phyloP scores from a whole-genome alignment of 139 green algal species.

The Picochlorum costavermella region DNA sequence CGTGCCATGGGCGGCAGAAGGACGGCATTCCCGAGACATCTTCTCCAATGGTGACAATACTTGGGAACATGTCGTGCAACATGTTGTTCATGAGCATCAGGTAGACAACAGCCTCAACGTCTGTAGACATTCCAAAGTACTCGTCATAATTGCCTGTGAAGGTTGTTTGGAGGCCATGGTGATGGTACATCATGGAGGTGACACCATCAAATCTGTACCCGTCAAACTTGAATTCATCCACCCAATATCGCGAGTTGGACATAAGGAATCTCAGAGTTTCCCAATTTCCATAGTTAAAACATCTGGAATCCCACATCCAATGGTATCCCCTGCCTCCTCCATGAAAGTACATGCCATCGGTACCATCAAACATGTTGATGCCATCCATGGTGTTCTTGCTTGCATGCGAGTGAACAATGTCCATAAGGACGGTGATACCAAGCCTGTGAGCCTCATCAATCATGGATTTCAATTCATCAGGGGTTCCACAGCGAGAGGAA shows the following conservation, averaged over 20 bases:
- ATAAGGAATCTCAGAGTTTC: constrained; percentile 92
- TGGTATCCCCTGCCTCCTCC: constrained; percentile 76
- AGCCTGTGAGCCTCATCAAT: constrained; percentile 85
- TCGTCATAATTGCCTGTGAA: constrained; percentile 96
- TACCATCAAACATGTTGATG: constrained; percentile 99
- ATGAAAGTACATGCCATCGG: constrained; percentile 87
- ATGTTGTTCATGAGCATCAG: constrained; percentile 91
- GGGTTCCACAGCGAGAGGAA: constrained; percentile 82
- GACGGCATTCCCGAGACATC: constrained; percentile 96
- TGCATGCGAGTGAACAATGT: constrained; percentile 85
- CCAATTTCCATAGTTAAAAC: constrained; percentile 99
- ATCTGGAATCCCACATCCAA: constrained; percentile 97
- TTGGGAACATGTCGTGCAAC: constrained; percentile 88
- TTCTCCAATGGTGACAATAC: constrained; percentile 82
- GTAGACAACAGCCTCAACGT: constrained; percentile 85
- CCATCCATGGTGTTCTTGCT: constrained; percentile 84
- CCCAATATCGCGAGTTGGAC: constrained; percentile 91
- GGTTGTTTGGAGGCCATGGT: constrained; percentile 90
- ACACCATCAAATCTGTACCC: constrained; percentile 95
- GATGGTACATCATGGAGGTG: constrained; percentile 97
- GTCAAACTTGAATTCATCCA: constrained; percentile 98
- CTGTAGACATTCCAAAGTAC: constrained; percentile 95
- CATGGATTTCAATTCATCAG: constrained; percentile 95
- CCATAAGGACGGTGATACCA: constrained; percentile 78
- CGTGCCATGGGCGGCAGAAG: constrained; percentile 74